A percentile compares a stretch with the other conserved stretches of the same genome.
These are phyloP conservation scores for Colletotrichum spinosum DNA, from an alignment of 2,329 filamentous ascomycete species.

Conservation along the genomic window DNA sequence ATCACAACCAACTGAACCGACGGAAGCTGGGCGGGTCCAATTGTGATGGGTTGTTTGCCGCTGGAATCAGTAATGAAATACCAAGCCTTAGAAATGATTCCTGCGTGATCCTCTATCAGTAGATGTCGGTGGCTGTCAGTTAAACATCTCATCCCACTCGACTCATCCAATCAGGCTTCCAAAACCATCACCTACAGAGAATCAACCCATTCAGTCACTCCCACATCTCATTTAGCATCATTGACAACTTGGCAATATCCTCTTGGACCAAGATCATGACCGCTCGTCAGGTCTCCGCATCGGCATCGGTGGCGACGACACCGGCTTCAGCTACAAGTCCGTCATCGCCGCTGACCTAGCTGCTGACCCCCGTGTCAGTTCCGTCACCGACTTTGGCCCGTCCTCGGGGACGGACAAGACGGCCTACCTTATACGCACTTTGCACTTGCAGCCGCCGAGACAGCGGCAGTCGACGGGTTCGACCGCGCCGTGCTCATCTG, in stretches of 20 bases:
- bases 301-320: slow-evolving; percentile 57
- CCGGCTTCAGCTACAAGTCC: slow-evolving; percentile 82
- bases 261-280: not conserved
- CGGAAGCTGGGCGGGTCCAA: too few relatives aligned
- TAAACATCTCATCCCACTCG: too few relatives aligned
- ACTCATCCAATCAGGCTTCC: too few relatives aligned
- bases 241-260: not conserved
- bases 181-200: too few relatives aligned
- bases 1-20: too few relatives aligned
- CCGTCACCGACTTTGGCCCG: slow-evolving; percentile 81
- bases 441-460: slow-evolving; percentile 76
- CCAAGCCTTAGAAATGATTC: too few relatives aligned
- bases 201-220: not conserved
- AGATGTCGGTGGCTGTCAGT: too few relatives aligned
- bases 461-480: slow-evolving; percentile 71
- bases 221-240: too few relatives aligned
- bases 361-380: slow-evolving; percentile 72
- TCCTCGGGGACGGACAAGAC: slow-evolving; percentile 76
- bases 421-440: slow-evolving; percentile 68
- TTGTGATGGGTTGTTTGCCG: too few relatives aligned
- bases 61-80: too few relatives aligned
- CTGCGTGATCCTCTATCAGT: too few relatives aligned
- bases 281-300: slow-evolving; percentile 25
- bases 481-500: slow-evolving; percentile 87
- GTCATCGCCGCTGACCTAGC: slow-evolving; percentile 79